phyloP scores from a whole-genome alignment of 345 rosid species.

The Leavenworthia alabamica region DNA sequence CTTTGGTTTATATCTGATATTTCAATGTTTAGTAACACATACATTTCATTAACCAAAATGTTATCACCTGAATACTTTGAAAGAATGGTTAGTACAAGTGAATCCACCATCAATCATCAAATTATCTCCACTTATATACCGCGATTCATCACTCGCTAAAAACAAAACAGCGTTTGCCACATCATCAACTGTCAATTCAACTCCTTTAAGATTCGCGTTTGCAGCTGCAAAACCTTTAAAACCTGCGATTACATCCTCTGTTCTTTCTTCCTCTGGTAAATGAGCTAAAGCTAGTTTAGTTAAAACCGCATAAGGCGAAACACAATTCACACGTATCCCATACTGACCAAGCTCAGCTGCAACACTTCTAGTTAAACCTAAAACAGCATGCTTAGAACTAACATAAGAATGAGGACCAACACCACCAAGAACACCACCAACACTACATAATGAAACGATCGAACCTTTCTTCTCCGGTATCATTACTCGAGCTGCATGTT shows the following conservation, averaged over 20 bases:
- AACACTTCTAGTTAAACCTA: slow-evolving; percentile 67
- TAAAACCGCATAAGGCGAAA: slow-evolving; percentile 72
- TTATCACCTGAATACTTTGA: slow-evolving; percentile 56
- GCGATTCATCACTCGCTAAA: slow-evolving; percentile 73
- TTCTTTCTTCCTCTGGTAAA: slow-evolving; percentile 68
- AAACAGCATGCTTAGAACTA: slow-evolving; percentile 76
- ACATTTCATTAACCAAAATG: neutral
- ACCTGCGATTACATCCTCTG: slow-evolving; percentile 46
- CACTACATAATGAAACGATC: slow-evolving; percentile 59
- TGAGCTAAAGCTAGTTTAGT: slow-evolving; percentile 67
- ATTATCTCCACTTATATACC: slow-evolving; percentile 80
- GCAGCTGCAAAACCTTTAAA: slow-evolving; percentile 43
- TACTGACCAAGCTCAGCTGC: slow-evolving; percentile 90
- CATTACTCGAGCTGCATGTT: slow-evolving; percentile 85
- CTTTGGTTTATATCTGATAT: too few relatives aligned
- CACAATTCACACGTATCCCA: slow-evolving; percentile 89
- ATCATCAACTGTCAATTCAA: slow-evolving; percentile 59
- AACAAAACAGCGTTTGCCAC: slow-evolving; percentile 86
- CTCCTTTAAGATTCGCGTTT: slow-evolving; percentile 69
- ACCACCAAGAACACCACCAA: slow-evolving; percentile 48
- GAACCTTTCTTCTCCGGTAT: slow-evolving; percentile 57
- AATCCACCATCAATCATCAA: slow-evolving; percentile 92
- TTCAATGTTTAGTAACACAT: too few relatives aligned
- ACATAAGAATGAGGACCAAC: slow-evolving; percentile 79
- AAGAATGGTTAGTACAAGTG: slow-evolving; percentile 50